These are phyloP conservation scores for Fusarium devonianum DNA, from an alignment of 2,329 filamentous ascomycete species.

Conservation along the genomic window DNA sequence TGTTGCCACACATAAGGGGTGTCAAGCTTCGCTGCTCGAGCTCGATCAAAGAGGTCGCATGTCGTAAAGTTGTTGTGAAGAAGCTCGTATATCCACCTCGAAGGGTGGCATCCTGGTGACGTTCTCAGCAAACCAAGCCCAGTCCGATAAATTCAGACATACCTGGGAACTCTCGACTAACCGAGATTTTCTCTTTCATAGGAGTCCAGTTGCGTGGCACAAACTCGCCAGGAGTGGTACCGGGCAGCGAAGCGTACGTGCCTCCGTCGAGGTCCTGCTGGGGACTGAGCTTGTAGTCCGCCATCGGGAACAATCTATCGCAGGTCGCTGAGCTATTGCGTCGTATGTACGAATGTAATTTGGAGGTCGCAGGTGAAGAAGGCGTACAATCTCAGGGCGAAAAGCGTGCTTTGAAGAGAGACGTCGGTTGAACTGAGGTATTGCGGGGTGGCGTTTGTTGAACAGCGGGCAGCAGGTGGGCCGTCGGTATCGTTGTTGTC, in stretches of 20 bases:
- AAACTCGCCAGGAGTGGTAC: slow-evolving; percentile 40
- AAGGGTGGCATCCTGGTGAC: slow-evolving; percentile 47
- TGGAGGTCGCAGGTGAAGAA: not conserved
- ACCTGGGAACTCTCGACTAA: slow-evolving; percentile 41
- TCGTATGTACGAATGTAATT: not conserved
- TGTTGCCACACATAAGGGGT: slow-evolving; percentile 47
- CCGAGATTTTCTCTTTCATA: slow-evolving; percentile 43
- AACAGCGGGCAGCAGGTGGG: not conserved
- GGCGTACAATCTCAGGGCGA: not conserved
- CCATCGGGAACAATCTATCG: slow-evolving; percentile 34
- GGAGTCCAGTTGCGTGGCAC: slow-evolving; percentile 44
- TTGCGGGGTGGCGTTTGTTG: slow-evolving; percentile 27
- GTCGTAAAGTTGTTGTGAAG: slow-evolving; percentile 48
- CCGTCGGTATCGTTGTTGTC: not conserved
- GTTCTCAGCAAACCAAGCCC: slow-evolving; percentile 17
- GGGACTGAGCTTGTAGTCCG: slow-evolving; percentile 41
- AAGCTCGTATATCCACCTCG: slow-evolving; percentile 53
- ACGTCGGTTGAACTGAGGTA: slow-evolving; percentile 3
- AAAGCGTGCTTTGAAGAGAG: slow-evolving; percentile 17
- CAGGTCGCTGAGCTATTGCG: not conserved
- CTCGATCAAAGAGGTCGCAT: slow-evolving; percentile 49
- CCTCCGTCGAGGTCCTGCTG: slow-evolving; percentile 39
- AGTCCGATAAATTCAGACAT: slow-evolving; percentile 10
- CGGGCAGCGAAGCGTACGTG: slow-evolving; percentile 46
- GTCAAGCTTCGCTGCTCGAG: slow-evolving; percentile 42